Conservation (phyloP, 306 rosid genomes). For the Lotus japonicus region DNA sequence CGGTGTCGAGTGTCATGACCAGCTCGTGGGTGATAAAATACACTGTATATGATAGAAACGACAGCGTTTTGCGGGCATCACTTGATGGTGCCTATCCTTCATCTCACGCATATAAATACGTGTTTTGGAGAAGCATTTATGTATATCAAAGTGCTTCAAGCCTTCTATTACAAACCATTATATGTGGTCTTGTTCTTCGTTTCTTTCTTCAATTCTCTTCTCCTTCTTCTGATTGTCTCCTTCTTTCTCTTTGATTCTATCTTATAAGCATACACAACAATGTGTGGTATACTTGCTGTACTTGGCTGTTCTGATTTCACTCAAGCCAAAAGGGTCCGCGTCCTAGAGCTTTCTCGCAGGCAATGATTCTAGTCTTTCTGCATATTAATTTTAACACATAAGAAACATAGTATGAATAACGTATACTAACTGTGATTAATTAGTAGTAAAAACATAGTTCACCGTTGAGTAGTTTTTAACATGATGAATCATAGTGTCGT, state of each 20-base stretch:
- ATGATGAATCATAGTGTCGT: too few relatives aligned
- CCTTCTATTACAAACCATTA: background rate
- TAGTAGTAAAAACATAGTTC: too few relatives aligned
- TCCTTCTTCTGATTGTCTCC: background rate
- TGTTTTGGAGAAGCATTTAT: conserved; percentile 3
- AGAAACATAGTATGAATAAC: too few relatives aligned
- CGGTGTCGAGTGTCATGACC: background rate
- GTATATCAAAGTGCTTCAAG: background rate
- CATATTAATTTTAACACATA: too few relatives aligned
- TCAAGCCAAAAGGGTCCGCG: conserved; percentile 82
- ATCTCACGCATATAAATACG: conserved; percentile 43
- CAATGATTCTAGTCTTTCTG: conserved; percentile 17
- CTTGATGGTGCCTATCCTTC: background rate
- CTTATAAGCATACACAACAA: conserved; percentile 18
- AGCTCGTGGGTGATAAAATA: conserved; percentile 4
- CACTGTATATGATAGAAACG: conserved; percentile 20
- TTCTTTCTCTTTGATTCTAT: background rate
- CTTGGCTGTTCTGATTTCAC: conserved; percentile 87
- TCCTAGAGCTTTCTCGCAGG: conserved; percentile 69
- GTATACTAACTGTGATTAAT: too few relatives aligned
- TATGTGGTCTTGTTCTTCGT: background rate
- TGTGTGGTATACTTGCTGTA: conserved; percentile 98
- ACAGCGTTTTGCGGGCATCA: conserved; percentile 17
- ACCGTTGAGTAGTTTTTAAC: too few relatives aligned
- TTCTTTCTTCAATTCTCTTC: background rate